Base-by-base conservation (phyloP, 1,139 yeast species). In the Arxiozyma heterogenica region DNA sequence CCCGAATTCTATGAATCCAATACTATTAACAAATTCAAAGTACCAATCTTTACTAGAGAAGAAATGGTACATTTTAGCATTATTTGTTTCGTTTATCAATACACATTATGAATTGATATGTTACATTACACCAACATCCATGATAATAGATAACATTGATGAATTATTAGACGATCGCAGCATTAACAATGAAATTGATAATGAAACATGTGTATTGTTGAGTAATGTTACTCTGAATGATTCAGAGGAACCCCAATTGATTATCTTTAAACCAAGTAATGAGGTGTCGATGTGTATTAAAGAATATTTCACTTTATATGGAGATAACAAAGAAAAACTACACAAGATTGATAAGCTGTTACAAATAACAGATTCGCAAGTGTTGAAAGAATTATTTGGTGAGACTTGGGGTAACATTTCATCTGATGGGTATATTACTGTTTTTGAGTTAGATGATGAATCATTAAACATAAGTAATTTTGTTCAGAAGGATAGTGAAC, bases 251-350 rank as follows among this genome's bases (percentile, higher is more conserved):
- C 59, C 66, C 12, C 63, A 61, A 47, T 49, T 67, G 8, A 57
- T 66, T 25, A 57, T 66, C 3, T 49, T 65, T 38, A 62, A 64
- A 48, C 71, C 71, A 2, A 64, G 60, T 49, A 51, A 55, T 8
- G 71, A 66, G 38, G 62, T 66, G 15, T 63, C 62, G 8, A 64
- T 66, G 64, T 68, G 70, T 52, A 58, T 68, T n/a, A 61, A 59
- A 44, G 71, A 68, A 53, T 66, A 58, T 52, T 64, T 68, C 52
- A 67, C 70, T 4, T 59, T 65, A 9, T 68, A 68, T 56, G 63
- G 62, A 17, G 55, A 57, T 50, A 60, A 58, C 50, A 52, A 53
- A 18, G 60, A 58, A 42, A 58, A 54, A 25, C 20, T n/a, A 17
- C 18, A 38, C 1, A 59, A 60, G 49, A 54, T 59, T 18, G 48